Base-by-base conservation (phyloP, 768 basidiomycete species). In the Phaffia tasmanica region DNA sequence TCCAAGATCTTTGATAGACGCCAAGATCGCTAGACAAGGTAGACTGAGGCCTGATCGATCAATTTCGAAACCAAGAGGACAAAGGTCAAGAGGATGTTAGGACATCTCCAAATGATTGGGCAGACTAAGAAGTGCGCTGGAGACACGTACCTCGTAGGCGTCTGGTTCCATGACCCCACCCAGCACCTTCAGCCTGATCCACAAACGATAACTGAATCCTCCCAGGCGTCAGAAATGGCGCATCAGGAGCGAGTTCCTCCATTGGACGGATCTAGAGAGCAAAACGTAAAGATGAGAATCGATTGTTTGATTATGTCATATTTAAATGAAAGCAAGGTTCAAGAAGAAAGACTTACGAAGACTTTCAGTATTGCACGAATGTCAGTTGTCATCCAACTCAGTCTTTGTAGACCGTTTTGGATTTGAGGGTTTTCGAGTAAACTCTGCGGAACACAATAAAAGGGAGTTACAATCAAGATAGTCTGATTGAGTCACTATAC, bases 1-100 rank as follows among this genome's bases (percentile, higher is more conserved):
- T 29, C 84, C 78, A 4, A 84, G 80, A 73, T 95, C 93, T 72
- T 85, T 81, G 18, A 84, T 81, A n/a, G 92, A 87, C 67, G 98
- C 86, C 53, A 95, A 81, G 35, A 94, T 64, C 25, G 71, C 56
- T 3, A 73, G 80, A 72, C 23, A 90, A 76, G 2, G 83, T 79
- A 9, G 92, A 87, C 73, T 93, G 89, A 23, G 89, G 78, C 54
- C 42, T 49, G 53, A 55, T 30, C 9, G 54, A 32, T 14, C n/a
- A 19, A 63, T 54, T 48, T 15, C 29, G 23, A 21, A 46, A 29
- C 54, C 51, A 32, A 11, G 55, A 32, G 9, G 50, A 61, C 57
- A 67, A 67, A 21, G 7, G 32, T 46, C 42, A 48, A 21, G 30
- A n/a, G 25, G 14, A 56, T 16, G 14, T 18, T 16, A 57, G 1